Base-by-base conservation (phyloP, 139 green algal species). In the Auxenochlorella protothecoides region DNA sequence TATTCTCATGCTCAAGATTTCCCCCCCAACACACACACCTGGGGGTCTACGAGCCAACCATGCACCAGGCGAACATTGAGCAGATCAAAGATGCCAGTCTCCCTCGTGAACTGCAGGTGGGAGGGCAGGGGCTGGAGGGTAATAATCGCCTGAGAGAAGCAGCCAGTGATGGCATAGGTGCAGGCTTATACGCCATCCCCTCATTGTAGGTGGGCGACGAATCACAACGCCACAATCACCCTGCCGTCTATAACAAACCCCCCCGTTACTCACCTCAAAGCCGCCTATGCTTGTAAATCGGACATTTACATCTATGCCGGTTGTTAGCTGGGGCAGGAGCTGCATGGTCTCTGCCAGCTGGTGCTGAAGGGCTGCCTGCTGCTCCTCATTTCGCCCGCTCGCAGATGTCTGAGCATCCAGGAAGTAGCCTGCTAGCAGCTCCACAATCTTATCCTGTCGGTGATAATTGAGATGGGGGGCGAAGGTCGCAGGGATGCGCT, bases 221-320 rank as follows among this genome's bases (percentile, higher is more conserved):
- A 62, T 9, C 57, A 15, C 57, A 62, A 2, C 68, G 9, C 55
- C 14, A 16, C 55, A 70, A 3, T 5, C n/a, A 54, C 68, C 9
- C n/a, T n/a, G 3, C 56, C 13, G 11, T 51, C 53, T 44, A 9
- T 10, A 0, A n/a, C 14, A 55, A 3, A n/a, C 55, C 4, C 66
- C 10, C 53, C 7, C 53, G 2, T 3, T 53, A 70, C 61, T 76
- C 56, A 74, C 72, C 77, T 87, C 85, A 62, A 89, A 84, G 9
- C 80, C 82, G 0, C 65, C 55, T 4, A 73, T 69, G 63, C 73
- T 73, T 71, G 85, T 64, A 76, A 96, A 97, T 10, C 78, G 78
- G 5, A 95, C 81, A 78, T 99, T 99, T 44, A 99, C 93, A 75
- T 99, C 94, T 53, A 99, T 80, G n/a, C 95, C 95, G 0, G 88